phyloP scores from a whole-genome alignment of 2,329 filamentous ascomycete genomes.

The Tolypocladium amazonense region DNA sequence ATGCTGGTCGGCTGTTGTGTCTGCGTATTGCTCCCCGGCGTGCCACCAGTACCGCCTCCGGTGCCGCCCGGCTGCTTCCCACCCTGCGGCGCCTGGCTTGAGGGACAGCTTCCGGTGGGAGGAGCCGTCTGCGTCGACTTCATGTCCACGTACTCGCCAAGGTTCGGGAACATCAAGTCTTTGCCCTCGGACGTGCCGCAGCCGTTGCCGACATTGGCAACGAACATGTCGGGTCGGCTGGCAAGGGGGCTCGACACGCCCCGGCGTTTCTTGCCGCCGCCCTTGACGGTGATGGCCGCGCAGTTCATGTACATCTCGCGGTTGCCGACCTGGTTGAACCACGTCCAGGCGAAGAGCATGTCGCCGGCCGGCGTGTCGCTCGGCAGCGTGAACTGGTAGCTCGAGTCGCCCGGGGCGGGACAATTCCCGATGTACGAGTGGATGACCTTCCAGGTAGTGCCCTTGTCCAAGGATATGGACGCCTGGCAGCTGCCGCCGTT shows the following conservation, averaged over 20 bases:
- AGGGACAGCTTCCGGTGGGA: slow-evolving; percentile 22
- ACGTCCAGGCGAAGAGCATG: slow-evolving; percentile 64
- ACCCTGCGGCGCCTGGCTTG: not conserved
- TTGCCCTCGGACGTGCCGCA: slow-evolving; percentile 48
- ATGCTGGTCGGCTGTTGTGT: not conserved
- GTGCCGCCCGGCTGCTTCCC: not conserved
- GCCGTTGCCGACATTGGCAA: slow-evolving; percentile 54
- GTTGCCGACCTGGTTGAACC: slow-evolving; percentile 69
- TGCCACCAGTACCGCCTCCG: not conserved
- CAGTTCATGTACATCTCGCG: slow-evolving; percentile 87
- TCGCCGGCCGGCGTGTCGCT: slow-evolving; percentile 47
- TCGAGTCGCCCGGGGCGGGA: slow-evolving; percentile 31
- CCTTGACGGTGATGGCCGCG: slow-evolving; percentile 53
- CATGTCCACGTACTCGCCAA: slow-evolving; percentile 44
- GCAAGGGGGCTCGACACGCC: slow-evolving; percentile 29
- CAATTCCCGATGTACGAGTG: slow-evolving; percentile 46
- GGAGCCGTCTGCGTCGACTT: slow-evolving; percentile 23
- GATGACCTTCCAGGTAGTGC: slow-evolving; percentile 58
- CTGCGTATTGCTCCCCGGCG: not conserved
- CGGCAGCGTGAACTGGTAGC: slow-evolving; percentile 58
- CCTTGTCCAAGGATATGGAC: slow-evolving; percentile 62
- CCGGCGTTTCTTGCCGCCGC: slow-evolving; percentile 22
- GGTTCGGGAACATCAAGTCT: slow-evolving; percentile 55
- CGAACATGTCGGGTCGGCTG: slow-evolving; percentile 55
- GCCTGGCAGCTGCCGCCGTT: slow-evolving; percentile 68